These are phyloP conservation scores for Colletotrichum acutatum DNA, from an alignment of 2,329 filamentous ascomycete species.

Conservation along the genomic window DNA sequence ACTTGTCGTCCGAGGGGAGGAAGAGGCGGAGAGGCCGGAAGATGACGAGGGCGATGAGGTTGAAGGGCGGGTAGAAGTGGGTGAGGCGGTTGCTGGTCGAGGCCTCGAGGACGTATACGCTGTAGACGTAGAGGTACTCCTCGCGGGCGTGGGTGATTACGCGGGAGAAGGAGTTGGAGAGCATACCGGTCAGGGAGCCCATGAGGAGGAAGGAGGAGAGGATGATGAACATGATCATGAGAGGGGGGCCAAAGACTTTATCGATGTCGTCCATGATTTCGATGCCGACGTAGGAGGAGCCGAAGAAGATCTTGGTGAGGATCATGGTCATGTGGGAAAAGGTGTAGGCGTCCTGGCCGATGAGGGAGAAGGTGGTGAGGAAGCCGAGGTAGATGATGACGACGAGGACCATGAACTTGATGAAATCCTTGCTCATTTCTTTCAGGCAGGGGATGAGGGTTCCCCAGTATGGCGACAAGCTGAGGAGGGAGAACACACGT, in stretches of 20 bases:
- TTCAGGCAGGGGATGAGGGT: constrained; percentile 90
- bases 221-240: constrained; percentile 79
- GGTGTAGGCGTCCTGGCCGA: constrained; percentile 77
- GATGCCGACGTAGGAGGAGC: constrained; percentile 80
- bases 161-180: constrained; percentile 79
- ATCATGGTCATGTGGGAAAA: constrained; percentile 79
- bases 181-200: constrained; percentile 81
- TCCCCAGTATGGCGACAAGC: constrained; percentile 89
- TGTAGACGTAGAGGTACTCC: constrained; percentile 84
- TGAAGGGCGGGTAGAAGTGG: constrained; percentile 78
- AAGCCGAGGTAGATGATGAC: constrained; percentile 88
- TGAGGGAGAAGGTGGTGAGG: constrained; percentile 83
- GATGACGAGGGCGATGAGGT: constrained; percentile 77
- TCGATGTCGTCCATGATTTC: constrained; percentile 72
- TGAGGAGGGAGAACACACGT: constrained; percentile 87
- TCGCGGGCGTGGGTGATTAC: constrained; percentile 74
- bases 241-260: constrained; percentile 66
- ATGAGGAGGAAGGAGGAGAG: constrained; percentile 83
- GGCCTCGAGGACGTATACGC: constrained; percentile 72
- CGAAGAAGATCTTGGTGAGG: constrained; percentile 84
- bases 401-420: constrained; percentile 85
- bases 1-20: constrained; percentile 69
- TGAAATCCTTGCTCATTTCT: constrained; percentile 93
- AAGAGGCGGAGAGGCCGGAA: constrained; percentile 79
- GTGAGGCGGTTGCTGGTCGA: constrained; percentile 76